Evolutionary conservation across 352 stramenopile species (phyloP), one percentile per base, ranked within the genome.

Genomic region (Bremia lactucae): DNA sequence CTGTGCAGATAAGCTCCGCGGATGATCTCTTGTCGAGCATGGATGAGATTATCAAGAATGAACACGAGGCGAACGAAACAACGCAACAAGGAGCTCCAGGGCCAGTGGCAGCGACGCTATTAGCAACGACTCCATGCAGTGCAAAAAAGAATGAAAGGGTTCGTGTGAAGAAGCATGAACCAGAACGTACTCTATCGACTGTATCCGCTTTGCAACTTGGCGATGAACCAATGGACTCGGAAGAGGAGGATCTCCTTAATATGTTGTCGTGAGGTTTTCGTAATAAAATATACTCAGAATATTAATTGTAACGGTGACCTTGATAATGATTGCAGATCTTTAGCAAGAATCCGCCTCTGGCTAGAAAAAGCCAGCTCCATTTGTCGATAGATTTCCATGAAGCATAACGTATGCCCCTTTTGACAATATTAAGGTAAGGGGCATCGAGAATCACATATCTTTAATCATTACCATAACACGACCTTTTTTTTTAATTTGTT

Each of bases 221-320:
- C 10, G 56, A 62, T 13, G 41, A 49, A 39, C 2, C 51, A 4
- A 46, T 68, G 14, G 43, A 72, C 19, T 75, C 59, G 7, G 65
- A 73, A 13, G 66, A 79, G 44, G 70, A 79, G 42, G 67, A 79
- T 28, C 65, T 83, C 18, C 38, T 79, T n/a, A 59, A 77, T 40
- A 75, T 79, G 52, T 31, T 79, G 26, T 54, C 36, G 40, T 55
- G 53, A 33, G 1, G n/a, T n/a, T n/a, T n/a, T n/a, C n/a, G n/a
- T n/a, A n/a, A n/a, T n/a, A n/a, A n/a, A n/a, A n/a, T n/a, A n/a
- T n/a, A n/a, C n/a, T n/a, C n/a, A n/a, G n/a, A n/a, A n/a, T n/a
- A n/a, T n/a, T n/a, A n/a, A n/a, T n/a, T n/a, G n/a, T n/a, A n/a
- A n/a, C n/a, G n/a, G n/a, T n/a, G n/a, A n/a, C n/a, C n/a, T n/a